Evolutionary conservation across 2,329 filamentous ascomycete genomes (phyloP).

Genomic region (Claviceps maximensis): DNA sequence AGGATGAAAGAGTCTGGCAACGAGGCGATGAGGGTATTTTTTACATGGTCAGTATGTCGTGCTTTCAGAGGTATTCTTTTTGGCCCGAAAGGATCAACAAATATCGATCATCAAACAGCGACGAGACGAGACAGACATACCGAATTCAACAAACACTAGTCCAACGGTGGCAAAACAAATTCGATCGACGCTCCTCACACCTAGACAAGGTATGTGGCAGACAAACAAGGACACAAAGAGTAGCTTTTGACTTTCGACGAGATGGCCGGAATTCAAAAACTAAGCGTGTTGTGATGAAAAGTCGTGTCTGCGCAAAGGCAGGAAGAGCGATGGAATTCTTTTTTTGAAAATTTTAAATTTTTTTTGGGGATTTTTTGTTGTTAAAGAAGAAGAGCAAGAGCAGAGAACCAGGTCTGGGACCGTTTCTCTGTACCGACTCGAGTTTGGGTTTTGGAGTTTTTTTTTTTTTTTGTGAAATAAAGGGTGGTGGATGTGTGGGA

Average conservation of each 20-base stretch:
- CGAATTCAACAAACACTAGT: slow-evolving; percentile 1
- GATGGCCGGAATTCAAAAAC: slow-evolving; percentile 7
- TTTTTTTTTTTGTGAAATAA: slow-evolving; percentile 26
- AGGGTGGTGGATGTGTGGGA: slow-evolving; percentile 33
- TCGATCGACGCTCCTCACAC: not conserved
- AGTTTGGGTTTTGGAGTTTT: slow-evolving; percentile 27
- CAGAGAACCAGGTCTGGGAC: slow-evolving; percentile 46
- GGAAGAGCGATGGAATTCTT: slow-evolving; percentile 38
- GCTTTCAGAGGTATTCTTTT: not conserved
- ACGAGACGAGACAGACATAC: not conserved
- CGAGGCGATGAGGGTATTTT: not conserved
- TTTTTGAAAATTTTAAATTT: slow-evolving; percentile 45
- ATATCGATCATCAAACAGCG: not conserved
- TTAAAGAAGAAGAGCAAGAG: slow-evolving; percentile 41
- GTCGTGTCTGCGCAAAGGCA: slow-evolving; percentile 17
- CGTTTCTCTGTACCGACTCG: slow-evolving; percentile 42
- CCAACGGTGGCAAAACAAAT: not conserved
- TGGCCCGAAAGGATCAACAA: not conserved
- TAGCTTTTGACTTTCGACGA: slow-evolving; percentile 5
- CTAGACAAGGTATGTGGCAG: slow-evolving; percentile 1
- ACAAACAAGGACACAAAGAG: slow-evolving; percentile 1
- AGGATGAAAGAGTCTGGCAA: slow-evolving; percentile 4
- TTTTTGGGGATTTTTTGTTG: slow-evolving; percentile 43
- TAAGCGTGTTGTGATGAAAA: slow-evolving; percentile 7
- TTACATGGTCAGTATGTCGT: slow-evolving; percentile 1